Evolutionary conservation across 2,329 filamentous ascomycete genomes (phyloP).

Genomic region (Pseudophaeomoniella oleicola): DNA sequence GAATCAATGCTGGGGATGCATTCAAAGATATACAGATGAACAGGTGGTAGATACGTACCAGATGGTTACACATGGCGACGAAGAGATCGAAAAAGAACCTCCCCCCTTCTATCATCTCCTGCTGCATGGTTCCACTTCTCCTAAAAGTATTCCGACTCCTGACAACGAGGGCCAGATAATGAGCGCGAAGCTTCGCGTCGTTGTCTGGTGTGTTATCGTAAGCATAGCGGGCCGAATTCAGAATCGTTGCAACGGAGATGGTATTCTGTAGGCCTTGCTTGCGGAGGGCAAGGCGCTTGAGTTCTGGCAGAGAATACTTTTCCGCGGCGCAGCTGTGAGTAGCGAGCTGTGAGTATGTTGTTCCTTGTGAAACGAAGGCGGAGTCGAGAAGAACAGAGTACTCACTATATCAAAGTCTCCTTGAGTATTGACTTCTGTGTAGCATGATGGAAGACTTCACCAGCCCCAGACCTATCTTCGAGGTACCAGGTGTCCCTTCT

Average conservation of each 20-base stretch:
- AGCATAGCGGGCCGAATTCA: constrained; percentile 75
- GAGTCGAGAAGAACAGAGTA: constrained; percentile 7
- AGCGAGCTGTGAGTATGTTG: constrained; percentile 6
- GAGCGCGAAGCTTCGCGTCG: constrained; percentile 79
- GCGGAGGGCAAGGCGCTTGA: constrained; percentile 69
- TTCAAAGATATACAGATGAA: no score
- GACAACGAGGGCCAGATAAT: constrained; percentile 87
- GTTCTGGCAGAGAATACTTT: constrained; percentile 66
- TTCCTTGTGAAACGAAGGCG: no score
- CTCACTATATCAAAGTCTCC: constrained; percentile 72
- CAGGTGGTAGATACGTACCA: constrained; percentile 55
- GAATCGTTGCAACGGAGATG: constrained; percentile 71
- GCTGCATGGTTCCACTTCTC: constrained; percentile 86
- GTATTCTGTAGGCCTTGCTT: constrained; percentile 83
- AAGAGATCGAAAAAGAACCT: constrained; percentile 89
- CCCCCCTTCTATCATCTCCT: constrained; percentile 80
- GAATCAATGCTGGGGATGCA: no score
- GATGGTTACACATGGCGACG: constrained; percentile 82
- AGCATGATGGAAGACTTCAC: constrained; percentile 51
- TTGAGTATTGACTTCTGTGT: constrained; percentile 59
- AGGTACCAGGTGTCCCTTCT: constrained; percentile 66
- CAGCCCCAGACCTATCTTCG: constrained; percentile 47
- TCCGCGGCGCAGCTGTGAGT: constrained; percentile 56
- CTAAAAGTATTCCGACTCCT: constrained; percentile 79
- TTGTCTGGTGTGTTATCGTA: constrained; percentile 79